Evolutionary conservation across 2,329 filamentous ascomycete genomes (phyloP).

Genomic region (Alternaria infectoria): DNA sequence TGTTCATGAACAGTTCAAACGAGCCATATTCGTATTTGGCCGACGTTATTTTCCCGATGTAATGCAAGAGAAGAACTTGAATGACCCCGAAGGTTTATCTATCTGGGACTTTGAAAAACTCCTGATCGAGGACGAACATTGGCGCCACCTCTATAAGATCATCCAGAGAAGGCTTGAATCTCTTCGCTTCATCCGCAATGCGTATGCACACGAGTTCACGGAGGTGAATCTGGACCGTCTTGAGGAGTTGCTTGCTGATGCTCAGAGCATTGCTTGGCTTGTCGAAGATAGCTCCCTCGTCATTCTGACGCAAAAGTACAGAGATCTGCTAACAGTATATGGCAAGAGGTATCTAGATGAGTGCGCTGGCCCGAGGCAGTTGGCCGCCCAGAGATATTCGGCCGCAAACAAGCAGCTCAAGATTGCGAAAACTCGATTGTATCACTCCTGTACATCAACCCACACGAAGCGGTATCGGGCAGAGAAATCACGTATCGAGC

Average conservation of each 20-base stretch:
- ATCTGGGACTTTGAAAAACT: not conserved
- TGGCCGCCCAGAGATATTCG: not conserved
- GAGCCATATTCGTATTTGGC: not conserved
- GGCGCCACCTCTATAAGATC: not conserved
- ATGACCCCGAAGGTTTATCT: not conserved
- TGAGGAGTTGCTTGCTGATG: not conserved
- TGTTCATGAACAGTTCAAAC: not conserved
- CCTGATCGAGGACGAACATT: not conserved
- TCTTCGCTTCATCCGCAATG: constrained; percentile 1
- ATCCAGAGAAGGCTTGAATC: not conserved
- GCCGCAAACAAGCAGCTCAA: not conserved
- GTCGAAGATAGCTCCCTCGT: not conserved
- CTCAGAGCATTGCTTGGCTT: not conserved
- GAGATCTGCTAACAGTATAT: not conserved
- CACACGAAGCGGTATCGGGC: not conserved
- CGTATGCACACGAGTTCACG: not conserved
- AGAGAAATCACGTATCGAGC: not conserved
- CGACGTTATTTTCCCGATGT: not conserved
- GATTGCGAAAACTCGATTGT: not conserved
- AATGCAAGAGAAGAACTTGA: not conserved
- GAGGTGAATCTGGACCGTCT: not conserved
- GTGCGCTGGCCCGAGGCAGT: not conserved
- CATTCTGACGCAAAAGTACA: not conserved
- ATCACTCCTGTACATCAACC: not conserved
- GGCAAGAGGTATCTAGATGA: not conserved